Percentiles rank a stretch among this genome's conserved stretches.
Evolutionary conservation across 768 basidiomycete species (phyloP).

Genomic region (Cyclocybe cylindracea): DNA sequence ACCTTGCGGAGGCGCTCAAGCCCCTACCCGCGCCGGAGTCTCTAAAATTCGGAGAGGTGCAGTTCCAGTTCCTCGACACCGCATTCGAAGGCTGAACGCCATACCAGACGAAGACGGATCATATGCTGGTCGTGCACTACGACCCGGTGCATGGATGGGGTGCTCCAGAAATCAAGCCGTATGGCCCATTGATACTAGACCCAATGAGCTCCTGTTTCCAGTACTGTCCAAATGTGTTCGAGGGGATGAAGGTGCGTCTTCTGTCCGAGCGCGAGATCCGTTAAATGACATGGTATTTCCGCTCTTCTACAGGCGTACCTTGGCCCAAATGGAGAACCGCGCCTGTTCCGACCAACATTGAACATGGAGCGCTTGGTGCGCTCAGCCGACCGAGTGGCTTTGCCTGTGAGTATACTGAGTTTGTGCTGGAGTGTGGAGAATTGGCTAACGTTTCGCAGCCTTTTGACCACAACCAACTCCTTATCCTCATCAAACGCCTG

Average conservation of each 20-base stretch:
- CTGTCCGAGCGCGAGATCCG: background rate
- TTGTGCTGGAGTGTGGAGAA: background rate
- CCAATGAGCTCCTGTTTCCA: constrained; percentile 81
- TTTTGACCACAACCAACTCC: constrained; percentile 70
- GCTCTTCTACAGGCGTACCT: constrained; percentile 54
- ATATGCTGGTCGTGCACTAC: constrained; percentile 75
- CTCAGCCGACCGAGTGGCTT: constrained; percentile 69
- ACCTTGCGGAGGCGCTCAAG: constrained; percentile 47
- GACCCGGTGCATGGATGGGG: constrained; percentile 69
- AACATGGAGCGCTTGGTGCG: constrained; percentile 83
- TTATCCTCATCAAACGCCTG: constrained; percentile 75
- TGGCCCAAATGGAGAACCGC: constrained; percentile 68
- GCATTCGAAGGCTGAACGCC: background rate
- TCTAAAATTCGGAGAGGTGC: constrained; percentile 60
- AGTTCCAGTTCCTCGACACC: background rate
- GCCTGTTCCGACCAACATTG: constrained; percentile 79
- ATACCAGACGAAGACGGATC: constrained; percentile 63
- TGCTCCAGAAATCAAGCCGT: constrained; percentile 72
- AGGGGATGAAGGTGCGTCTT: constrained; percentile 71
- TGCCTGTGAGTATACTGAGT: constrained; percentile 51
- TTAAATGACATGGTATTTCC: too few species aligned
- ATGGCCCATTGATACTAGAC: constrained; percentile 67
- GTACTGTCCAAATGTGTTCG: constrained; percentile 84
- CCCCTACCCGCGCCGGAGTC: constrained; percentile 46
- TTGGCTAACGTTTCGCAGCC: constrained; percentile 36